Conservation (phyloP, 1,284 basidiomycete species). For the Waitea zeae region DNA sequence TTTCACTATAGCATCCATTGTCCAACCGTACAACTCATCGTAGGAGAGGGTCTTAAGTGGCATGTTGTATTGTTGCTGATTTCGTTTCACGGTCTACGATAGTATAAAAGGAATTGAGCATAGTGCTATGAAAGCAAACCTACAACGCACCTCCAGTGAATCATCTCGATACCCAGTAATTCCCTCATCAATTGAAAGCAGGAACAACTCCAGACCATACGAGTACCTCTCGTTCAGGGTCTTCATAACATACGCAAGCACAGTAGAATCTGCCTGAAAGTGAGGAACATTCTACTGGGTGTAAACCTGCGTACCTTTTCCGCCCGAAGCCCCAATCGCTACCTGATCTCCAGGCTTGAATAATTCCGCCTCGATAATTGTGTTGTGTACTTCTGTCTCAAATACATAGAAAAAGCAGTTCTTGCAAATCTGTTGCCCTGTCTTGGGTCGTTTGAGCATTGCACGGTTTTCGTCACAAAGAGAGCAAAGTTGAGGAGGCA, state of each 20-base stretch:
- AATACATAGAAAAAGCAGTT: conserved; percentile 95
- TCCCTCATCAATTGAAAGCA: conserved; percentile 96
- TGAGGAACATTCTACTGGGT: neutral
- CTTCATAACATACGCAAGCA: conserved; percentile 95
- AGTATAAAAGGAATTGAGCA: neutral
- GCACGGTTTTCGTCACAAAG: conserved; percentile 68
- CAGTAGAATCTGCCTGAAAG: conserved; percentile 70
- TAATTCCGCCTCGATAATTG: conserved; percentile 65
- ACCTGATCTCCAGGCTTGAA: conserved; percentile 90
- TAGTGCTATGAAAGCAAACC: no score
- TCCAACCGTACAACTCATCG: conserved; percentile 96
- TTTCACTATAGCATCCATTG: conserved; percentile 93
- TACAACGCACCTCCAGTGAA: conserved; percentile 74
- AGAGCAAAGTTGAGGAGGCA: conserved; percentile 56
- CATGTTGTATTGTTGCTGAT: conserved; percentile 89
- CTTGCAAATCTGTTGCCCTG: conserved; percentile 91
- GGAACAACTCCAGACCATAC: conserved; percentile 83
- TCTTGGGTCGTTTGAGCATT: conserved; percentile 91
- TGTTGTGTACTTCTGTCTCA: conserved; percentile 96
- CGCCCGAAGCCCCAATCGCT: conserved; percentile 95
- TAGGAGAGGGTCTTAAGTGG: conserved; percentile 95
- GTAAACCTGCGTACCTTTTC: conserved; percentile 54
- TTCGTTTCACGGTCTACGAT: conserved; percentile 91
- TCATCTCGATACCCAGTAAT: conserved; percentile 98
- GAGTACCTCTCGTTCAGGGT: conserved; percentile 86